These are phyloP conservation scores for Cyclocybe cylindracea DNA, from an alignment of 768 basidiomycete genomes.

Conservation along the genomic window DNA sequence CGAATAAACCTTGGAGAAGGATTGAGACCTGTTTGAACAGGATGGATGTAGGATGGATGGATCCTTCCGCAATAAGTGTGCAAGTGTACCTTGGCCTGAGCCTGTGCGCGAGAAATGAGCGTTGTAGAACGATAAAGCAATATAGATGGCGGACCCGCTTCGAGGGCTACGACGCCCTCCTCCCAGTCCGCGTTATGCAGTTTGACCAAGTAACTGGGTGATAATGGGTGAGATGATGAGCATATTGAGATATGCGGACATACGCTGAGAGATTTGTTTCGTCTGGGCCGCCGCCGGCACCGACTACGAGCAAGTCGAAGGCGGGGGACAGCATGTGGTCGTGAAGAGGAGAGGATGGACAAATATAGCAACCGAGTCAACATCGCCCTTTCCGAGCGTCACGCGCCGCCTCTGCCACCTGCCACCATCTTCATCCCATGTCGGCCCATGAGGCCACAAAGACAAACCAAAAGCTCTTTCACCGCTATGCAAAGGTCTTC, in stretches of 20 bases:
- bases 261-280: slow-evolving; percentile 90
- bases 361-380: slow-evolving; percentile 1
- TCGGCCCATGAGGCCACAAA: slow-evolving; percentile 13
- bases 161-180: slow-evolving; percentile 80
- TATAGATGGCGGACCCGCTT: slow-evolving; percentile 67
- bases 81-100: slow-evolving; percentile 82
- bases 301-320: slow-evolving; percentile 81
- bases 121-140: background rate
- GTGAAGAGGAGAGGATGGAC: slow-evolving; percentile 6
- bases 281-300: slow-evolving; percentile 84
- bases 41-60: slow-evolving; percentile 52
- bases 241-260: slow-evolving; percentile 26
- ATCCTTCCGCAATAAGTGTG: slow-evolving; percentile 55
- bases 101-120: slow-evolving; percentile 44
- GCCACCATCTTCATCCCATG: background rate
- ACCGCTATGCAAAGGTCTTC: slow-evolving; percentile 33
- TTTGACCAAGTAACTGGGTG: slow-evolving; percentile 84
- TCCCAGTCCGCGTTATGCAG: slow-evolving; percentile 65
- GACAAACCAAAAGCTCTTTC: slow-evolving; percentile 43
- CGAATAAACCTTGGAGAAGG: slow-evolving; percentile 28
- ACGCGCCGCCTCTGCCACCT: background rate
- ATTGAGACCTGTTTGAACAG: slow-evolving; percentile 14
- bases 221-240: slow-evolving; percentile 14
- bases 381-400: slow-evolving; percentile 10
- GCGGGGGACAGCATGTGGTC: slow-evolving; percentile 16